Evolutionary conservation across 2,329 filamentous ascomycete genomes (phyloP), one percentile per base, ranked within the genome.

Genomic region (Seiridium cupressi): DNA sequence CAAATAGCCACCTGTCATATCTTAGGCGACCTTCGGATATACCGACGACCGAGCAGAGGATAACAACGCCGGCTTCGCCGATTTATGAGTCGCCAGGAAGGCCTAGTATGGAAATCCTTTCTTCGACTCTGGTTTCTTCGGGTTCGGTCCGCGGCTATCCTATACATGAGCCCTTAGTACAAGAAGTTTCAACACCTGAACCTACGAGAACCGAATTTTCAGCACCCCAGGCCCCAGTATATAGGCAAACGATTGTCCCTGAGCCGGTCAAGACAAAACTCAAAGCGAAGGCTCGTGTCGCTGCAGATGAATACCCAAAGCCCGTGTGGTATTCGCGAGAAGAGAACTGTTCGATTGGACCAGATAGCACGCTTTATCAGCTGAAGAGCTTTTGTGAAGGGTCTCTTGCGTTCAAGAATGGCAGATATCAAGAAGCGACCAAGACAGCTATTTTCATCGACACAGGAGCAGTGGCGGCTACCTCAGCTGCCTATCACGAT

Each of bases 341-440:
- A 56, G 63, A 65, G 11, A 72, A 73, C 56, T 69, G 67, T 60
- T 63, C 62, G 44, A 75, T 79, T 34, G 72, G 74, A 0, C 62
- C 71, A 0, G 68, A 70, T 13, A 78, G 75, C 63, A 75, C 72
- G 2, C 72, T 77, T 40, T 67, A 72, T 49, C 66, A 67, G 35
- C 61, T 75, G 18, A 72, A 71, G 8, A 74, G 77, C 0, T 73
- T 79, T 53, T 80, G 77, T 62, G 61, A 70, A 5, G 77, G 77
- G 1, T 75, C 77, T 5, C 69, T 69, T n/a, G 66, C 64, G 3
- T 79, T 76, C 62, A 67, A 71, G 11, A 60, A 68, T 4, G 73
- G 70, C 5, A 73, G 73, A 0, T 72, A 74, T 49, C 72, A 72
- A 64, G 69, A 67, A 35, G 76, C 76, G 36, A 73, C 78, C 47